A percentile compares a stretch with the other conserved stretches of the same genome.
These are phyloP conservation scores for Canariomyces notabilis DNA, from an alignment of 2,329 filamentous ascomycete species.

Conservation along the genomic window DNA sequence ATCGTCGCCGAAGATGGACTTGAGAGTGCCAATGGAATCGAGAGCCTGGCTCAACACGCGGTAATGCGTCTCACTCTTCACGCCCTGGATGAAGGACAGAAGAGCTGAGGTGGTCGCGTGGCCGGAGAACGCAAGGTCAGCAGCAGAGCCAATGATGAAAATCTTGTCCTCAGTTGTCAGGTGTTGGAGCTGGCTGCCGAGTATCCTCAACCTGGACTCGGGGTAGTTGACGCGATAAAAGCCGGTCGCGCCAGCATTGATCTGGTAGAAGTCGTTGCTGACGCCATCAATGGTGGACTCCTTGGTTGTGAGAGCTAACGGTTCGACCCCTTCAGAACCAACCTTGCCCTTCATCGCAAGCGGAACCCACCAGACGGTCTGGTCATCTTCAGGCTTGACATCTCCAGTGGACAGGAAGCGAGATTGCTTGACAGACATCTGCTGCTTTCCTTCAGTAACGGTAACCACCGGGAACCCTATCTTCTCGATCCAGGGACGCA, in stretches of 20 bases:
- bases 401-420: slow-evolving; percentile 91
- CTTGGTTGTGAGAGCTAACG: slow-evolving; percentile 68
- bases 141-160: slow-evolving; percentile 82
- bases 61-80: slow-evolving; percentile 74
- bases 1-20: slow-evolving; percentile 79
- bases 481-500: slow-evolving; percentile 92
- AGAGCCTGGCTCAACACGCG: slow-evolving; percentile 87
- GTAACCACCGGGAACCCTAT: slow-evolving; percentile 92
- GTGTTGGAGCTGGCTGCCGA: slow-evolving; percentile 70
- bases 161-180: slow-evolving; percentile 88
- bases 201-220: slow-evolving; percentile 71
- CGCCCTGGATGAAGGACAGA: slow-evolving; percentile 78
- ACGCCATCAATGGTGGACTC: slow-evolving; percentile 70
- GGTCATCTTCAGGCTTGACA: slow-evolving; percentile 83
- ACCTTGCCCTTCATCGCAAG: slow-evolving; percentile 75
- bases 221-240: slow-evolving; percentile 94
- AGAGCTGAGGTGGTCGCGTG: slow-evolving; percentile 77
- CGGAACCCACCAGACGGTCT: slow-evolving; percentile 94
- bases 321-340: slow-evolving; percentile 56
- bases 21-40: slow-evolving; percentile 68
- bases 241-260: slow-evolving; percentile 84
- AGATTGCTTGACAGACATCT: slow-evolving; percentile 77
- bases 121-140: slow-evolving; percentile 82
- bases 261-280: slow-evolving; percentile 80
- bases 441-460: slow-evolving; percentile 74